Base-by-base conservation (phyloP, 2,329 filamentous ascomycete genomes). In the Thelonectria olida region DNA sequence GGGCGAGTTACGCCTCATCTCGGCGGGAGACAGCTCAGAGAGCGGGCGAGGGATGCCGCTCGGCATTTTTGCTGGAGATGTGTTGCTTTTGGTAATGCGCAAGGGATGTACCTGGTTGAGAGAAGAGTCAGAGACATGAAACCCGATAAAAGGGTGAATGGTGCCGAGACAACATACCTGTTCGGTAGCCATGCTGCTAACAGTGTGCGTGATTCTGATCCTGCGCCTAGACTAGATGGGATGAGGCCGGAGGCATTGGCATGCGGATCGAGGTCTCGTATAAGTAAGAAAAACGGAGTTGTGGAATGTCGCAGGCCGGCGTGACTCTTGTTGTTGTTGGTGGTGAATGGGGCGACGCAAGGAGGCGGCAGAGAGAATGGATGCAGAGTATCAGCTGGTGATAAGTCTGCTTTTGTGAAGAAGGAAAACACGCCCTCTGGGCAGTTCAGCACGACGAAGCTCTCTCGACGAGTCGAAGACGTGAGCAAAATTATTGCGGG, bases 1-100 rank as follows among this genome's bases (percentile, higher is more conserved):
- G 54, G 94, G 93, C 51, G 94, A 97, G 81, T 98, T 98, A 72
- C 94, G 87, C 75, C 95, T 88, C 78, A 89, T 90, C 79, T 94
- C 92, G 64, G 91, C 91, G 53, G 92, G 91, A 70, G 91, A 92
- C 74, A 99, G 89, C 81, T 99, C 96, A 64, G 93, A 92, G 67
- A 99, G 85, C 60, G 96, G 92, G 71, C 91, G 89, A 74, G 90
- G 86, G 56, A 85, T 80, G 72, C 85, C 83, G 75, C 81, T 84
- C 56, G 81, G 75, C 82, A 87, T 85, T 77, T 90, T 94, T 72
- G 81, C 78, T 44, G 90, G 87, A 62, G 90, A 89, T 54, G 84
- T 76, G 58, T 82, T 85, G 72, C 79, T 85, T 81, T 93, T 94
- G 79, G 89, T 90, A 73, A 95, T 92, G 80, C 91, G 90, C 80